Evolutionary conservation across 1,284 basidiomycete genomes (phyloP).

Genomic region (Malassezia obtusa): DNA sequence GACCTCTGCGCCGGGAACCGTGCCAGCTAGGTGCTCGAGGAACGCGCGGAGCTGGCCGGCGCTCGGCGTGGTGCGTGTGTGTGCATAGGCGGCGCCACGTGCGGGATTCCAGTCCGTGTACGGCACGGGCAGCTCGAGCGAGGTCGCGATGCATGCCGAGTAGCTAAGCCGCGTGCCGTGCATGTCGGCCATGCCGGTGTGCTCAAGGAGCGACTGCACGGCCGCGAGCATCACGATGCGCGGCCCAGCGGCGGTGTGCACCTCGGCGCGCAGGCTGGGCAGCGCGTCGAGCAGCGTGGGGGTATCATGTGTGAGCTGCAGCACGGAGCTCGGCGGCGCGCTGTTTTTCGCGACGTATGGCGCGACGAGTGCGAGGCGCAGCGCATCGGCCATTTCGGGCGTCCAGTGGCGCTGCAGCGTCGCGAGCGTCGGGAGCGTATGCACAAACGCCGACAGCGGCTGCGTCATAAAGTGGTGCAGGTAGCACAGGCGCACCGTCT

Average conservation of each 20-base stretch:
- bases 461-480: conserved; percentile 27
- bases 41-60: background rate
- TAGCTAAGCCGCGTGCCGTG: conserved; percentile 6
- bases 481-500: conserved; percentile 24
- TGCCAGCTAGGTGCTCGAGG: conserved; percentile 4
- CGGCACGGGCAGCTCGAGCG: conserved; percentile 6
- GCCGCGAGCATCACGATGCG: background rate
- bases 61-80: conserved; percentile 8
- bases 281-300: background rate
- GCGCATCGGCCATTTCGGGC: conserved; percentile 1
- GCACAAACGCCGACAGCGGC: conserved; percentile 24
- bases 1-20: background rate
- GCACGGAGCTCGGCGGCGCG: background rate
- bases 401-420: conserved; percentile 1
- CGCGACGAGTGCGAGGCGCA: conserved; percentile 7
- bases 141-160: background rate
- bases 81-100: background rate
- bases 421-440: background rate
- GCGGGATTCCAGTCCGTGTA: conserved; percentile 13
- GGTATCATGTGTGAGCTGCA: background rate
- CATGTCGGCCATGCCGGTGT: background rate
- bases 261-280: background rate
- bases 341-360: background rate
- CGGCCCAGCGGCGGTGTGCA: background rate
- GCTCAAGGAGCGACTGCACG: background rate